A percentile compares a stretch with the other conserved stretches of the same genome.
These are phyloP conservation scores for Kingdonia uniflora DNA, from an alignment of 164 flowering plant species.

Conservation along the genomic window DNA sequence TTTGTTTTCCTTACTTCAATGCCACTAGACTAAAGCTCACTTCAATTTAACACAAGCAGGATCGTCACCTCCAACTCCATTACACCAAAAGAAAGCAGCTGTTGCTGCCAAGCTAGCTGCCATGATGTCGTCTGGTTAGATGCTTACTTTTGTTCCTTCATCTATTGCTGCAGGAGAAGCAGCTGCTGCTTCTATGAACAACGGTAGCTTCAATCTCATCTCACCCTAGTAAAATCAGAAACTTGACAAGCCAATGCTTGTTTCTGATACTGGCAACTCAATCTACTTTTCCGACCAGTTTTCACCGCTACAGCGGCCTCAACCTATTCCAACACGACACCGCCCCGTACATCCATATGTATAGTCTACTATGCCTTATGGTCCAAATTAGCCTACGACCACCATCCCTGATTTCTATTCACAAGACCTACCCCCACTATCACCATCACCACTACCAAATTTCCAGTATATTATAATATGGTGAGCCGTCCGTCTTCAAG, in stretches of 20 bases:
- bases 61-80: slow-evolving; percentile 21
- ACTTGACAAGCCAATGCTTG: slow-evolving; percentile 43
- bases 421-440: too few relatives aligned
- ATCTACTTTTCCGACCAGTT: slow-evolving; percentile 31
- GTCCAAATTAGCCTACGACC: too few relatives aligned
- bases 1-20: slow-evolving; percentile 28
- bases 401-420: too few relatives aligned
- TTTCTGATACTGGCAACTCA: slow-evolving; percentile 29
- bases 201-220: slow-evolving; percentile 24
- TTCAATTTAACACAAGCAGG: too few relatives aligned
- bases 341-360: slow-evolving; percentile 33
- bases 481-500: too few relatives aligned
- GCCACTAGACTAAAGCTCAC: too few relatives aligned
- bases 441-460: too few relatives aligned
- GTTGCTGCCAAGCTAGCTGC: slow-evolving; percentile 76
- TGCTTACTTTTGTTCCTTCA: slow-evolving; percentile 62
- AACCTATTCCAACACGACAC: slow-evolving; percentile 23
- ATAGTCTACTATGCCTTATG: slow-evolving; percentile 46
- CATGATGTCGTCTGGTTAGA: slow-evolving; percentile 71
- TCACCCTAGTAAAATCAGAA: slow-evolving; percentile 44
- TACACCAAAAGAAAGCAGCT: slow-evolving; percentile 57
- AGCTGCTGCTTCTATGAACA: slow-evolving; percentile 49
- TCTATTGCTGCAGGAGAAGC: slow-evolving; percentile 70
- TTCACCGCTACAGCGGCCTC: slow-evolving; percentile 29
- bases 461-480: too few relatives aligned